Conservation (phyloP, 2,329 filamentous ascomycete genomes). For the Raffaelea ambrosiae region DNA sequence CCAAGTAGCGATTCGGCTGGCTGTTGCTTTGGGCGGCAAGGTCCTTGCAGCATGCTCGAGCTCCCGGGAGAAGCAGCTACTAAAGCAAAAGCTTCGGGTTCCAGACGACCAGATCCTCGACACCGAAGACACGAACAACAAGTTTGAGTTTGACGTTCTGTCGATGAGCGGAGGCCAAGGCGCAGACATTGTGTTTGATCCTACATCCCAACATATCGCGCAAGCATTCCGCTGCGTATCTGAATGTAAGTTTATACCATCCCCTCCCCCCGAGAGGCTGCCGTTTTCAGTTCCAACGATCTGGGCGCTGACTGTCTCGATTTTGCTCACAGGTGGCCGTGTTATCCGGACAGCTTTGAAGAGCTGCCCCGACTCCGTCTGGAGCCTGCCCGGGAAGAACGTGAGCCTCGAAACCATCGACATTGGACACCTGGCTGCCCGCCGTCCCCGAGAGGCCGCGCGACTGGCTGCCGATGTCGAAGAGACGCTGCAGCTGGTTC, state of each 20-base stretch:
- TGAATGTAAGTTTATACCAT: constrained; percentile 9
- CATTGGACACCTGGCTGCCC: constrained; percentile 8
- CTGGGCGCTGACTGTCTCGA: no score
- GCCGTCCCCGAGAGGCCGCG: constrained; percentile 3
- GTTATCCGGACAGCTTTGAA: constrained; percentile 9
- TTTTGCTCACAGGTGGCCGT: constrained; percentile 9
- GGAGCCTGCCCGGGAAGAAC: constrained; percentile 6
- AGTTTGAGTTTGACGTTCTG: constrained; percentile 17
- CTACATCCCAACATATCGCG: constrained; percentile 27
- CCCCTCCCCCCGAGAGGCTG: no score
- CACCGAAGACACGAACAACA: background rate
- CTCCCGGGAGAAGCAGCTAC: constrained; percentile 25
- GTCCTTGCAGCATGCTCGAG: constrained; percentile 32
- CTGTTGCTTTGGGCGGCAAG: constrained; percentile 15
- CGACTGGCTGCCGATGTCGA: constrained; percentile 7
- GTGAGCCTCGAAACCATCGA: constrained; percentile 16
- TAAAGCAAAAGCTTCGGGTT: constrained; percentile 18
- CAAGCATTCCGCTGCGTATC: constrained; percentile 21
- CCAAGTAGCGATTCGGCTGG: constrained; percentile 32
- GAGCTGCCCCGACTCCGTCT: background rate
- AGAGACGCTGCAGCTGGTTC: constrained; percentile 3
- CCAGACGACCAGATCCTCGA: constrained; percentile 26
- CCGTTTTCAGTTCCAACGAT: no score
- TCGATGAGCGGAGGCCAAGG: constrained; percentile 21
- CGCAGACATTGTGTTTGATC: constrained; percentile 38